Conservation (phyloP, 2,329 filamentous ascomycete species). For the Aspergillus cejpii region DNA sequence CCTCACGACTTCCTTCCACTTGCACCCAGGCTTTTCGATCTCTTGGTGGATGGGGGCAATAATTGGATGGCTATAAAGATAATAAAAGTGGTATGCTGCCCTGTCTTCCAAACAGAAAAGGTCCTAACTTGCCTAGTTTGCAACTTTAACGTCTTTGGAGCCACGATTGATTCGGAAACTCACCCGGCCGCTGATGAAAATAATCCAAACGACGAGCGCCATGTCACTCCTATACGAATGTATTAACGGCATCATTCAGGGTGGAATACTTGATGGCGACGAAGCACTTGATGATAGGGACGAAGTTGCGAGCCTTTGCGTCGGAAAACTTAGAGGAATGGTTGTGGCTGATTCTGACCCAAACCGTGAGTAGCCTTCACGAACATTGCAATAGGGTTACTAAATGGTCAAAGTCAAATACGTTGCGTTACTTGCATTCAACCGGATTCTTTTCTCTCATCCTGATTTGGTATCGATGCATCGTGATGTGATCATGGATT, state of each 20-base stretch:
- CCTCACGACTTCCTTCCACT: constrained; percentile 90
- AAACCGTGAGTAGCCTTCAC: constrained; percentile 59
- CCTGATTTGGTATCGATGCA: constrained; percentile 83
- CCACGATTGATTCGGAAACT: constrained; percentile 87
- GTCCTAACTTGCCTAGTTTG: constrained; percentile 58
- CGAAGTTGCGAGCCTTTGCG: constrained; percentile 85
- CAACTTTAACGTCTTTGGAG: constrained; percentile 85
- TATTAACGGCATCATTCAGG: constrained; percentile 96
- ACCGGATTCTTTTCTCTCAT: constrained; percentile 85
- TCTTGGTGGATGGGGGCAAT: constrained; percentile 85
- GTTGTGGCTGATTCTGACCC: constrained; percentile 88
- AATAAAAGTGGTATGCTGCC: constrained; percentile 72
- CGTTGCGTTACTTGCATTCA: constrained; percentile 88
- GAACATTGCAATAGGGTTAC: neutral
- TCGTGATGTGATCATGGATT: constrained; percentile 92
- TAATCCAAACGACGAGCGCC: constrained; percentile 89
- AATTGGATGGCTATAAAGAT: constrained; percentile 99
- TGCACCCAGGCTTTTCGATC: constrained; percentile 83
- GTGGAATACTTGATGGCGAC: constrained; percentile 78
- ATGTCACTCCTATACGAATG: constrained; percentile 99
- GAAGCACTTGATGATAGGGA: constrained; percentile 76
- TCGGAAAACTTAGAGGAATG: constrained; percentile 89
- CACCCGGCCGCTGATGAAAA: constrained; percentile 78
- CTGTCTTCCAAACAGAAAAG: neutral
- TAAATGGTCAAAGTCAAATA: constrained; percentile 68